Conservation (phyloP, 192 early-diverging fungal genomes). For the Coemansia reversa region DNA sequence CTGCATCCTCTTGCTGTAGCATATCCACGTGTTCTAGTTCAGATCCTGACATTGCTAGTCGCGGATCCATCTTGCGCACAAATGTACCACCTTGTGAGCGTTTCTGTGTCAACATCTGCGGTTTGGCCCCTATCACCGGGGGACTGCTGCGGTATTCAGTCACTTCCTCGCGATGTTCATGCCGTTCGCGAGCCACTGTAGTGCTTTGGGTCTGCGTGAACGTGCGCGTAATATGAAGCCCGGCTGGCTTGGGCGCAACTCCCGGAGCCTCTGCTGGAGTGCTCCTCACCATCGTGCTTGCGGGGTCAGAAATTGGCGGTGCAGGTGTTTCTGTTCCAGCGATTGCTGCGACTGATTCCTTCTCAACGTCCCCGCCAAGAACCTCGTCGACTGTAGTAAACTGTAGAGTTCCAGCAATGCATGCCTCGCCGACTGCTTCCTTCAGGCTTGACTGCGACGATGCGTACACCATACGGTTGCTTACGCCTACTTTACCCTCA, state of each 20-base stretch:
- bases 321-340: not conserved
- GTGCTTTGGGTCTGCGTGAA: not conserved
- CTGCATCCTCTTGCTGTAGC: constrained; percentile 48
- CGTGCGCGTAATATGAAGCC: constrained; percentile 10
- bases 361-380: constrained; percentile 16
- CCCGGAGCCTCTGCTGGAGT: constrained; percentile 7
- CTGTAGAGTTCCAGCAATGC: constrained; percentile 37
- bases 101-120: not conserved
- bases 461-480: constrained; percentile 55
- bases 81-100: constrained; percentile 28
- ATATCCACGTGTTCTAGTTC: constrained; percentile 52
- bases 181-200: not conserved
- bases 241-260: constrained; percentile 35
- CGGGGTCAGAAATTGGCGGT: not conserved
- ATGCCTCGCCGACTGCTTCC: constrained; percentile 35
- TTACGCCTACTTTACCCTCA: constrained; percentile 49
- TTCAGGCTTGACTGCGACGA: constrained; percentile 51
- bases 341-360: not conserved
- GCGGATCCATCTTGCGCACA: constrained; percentile 44
- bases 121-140: not conserved
- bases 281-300: not conserved
- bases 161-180: too few species aligned
- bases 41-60: constrained; percentile 47
- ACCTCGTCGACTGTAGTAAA: constrained; percentile 47
- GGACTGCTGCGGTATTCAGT: not conserved